Evolutionary conservation across 306 rosid species (phyloP).

Genomic region (Clitoria ternatea): DNA sequence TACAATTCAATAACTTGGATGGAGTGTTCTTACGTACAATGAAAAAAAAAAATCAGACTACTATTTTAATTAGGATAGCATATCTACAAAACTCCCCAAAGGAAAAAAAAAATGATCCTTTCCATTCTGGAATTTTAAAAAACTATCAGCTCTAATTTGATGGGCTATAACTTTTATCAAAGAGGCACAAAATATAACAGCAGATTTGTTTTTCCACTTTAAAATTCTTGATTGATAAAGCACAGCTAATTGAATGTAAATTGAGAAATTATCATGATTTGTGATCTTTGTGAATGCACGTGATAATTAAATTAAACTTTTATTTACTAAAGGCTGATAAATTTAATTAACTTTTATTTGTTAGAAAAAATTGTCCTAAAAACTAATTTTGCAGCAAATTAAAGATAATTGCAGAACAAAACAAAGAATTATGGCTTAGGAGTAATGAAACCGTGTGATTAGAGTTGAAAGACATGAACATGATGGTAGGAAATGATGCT

Average conservation of each 20-base stretch:
- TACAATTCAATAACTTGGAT: background rate
- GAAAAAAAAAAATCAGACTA: background rate
- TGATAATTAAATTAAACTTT: too few species aligned
- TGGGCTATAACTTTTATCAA: too few species aligned
- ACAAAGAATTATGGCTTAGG: background rate
- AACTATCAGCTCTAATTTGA: too few species aligned
- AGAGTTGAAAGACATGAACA: background rate
- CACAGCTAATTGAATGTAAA: too few species aligned
- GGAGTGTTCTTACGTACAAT: background rate
- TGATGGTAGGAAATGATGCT: conserved; percentile 1
- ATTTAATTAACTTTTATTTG: too few species aligned
- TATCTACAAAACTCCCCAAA: background rate
- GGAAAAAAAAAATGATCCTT: background rate
- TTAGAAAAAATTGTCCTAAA: too few species aligned
- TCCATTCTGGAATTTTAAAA: too few species aligned
- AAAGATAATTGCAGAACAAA: background rate
- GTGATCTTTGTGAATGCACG: too few species aligned
- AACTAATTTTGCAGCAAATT: too few species aligned
- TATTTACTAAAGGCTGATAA: too few species aligned
- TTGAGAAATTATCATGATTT: too few species aligned
- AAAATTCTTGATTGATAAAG: background rate
- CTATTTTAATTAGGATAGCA: background rate
- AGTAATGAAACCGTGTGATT: background rate
- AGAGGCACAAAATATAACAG: too few species aligned
- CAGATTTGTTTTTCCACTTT: background rate